Evolutionary conservation across 1,284 basidiomycete species (phyloP), one percentile per base, ranked within the genome.

Genomic region (Apiotrichum mycotoxinovorans): DNA sequence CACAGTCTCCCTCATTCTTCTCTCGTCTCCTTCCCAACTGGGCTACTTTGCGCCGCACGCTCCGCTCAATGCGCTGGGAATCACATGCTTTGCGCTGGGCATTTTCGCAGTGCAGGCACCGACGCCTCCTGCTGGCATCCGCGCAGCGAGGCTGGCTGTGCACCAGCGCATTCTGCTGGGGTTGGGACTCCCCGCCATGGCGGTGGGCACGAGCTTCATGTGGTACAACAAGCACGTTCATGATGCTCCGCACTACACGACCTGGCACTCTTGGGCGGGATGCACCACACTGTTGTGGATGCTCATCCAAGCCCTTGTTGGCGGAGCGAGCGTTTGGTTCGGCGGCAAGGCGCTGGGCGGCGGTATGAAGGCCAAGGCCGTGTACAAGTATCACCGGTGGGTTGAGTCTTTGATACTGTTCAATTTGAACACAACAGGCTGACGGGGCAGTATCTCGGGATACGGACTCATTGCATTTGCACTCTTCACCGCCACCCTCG

Each of bases 341-440:
- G 66, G 66, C 37, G 69, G 66, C 1, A 61, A 57, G 47, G 51
- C 46, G 15, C 62, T 72, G 26, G 71, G 70, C 8, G 72, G 72
- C 12, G 66, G 60, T 3, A 57, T 49, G 7, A 66, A 65, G 33
- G 74, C 73, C 0, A 75, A 69, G 60, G 58, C 48, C 27, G 63
- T 74, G 17, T 78, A 75, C 65, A 77, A 77, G 56, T 75, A 72
- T 51, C 75, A 77, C 58, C 64, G 73, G 73, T 74, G 56, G 58
- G 71, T 70, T 22, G 35, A 4, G 23, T 11, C 12, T 2, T 8
- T 22, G 12, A 9, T n/a, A 26, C 23, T 41, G 34, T 12, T 42
- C 41, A 14, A 10, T 22, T 17, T 2, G 4, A 40, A 3, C 2
- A 27, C 25, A 44, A 11, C 12, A 18, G 5, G 42, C 52, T 52